Conservation (phyloP, 176 grass and related monocot species). For the Pontederia paniculata region DNA sequence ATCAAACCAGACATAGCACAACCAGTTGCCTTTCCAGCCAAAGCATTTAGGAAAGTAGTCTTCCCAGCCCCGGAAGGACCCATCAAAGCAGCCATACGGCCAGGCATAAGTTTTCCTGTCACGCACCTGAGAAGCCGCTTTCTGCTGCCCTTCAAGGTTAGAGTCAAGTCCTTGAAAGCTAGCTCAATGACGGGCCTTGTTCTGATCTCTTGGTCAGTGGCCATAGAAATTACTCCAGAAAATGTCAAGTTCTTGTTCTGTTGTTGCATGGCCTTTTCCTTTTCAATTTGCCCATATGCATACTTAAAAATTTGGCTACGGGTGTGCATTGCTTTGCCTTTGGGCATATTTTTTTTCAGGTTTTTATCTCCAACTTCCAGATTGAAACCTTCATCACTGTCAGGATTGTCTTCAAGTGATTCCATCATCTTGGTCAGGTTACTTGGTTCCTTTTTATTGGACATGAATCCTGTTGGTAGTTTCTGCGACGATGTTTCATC, state of each 20-base stretch:
- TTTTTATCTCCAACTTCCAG: slow-evolving; percentile 15
- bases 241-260: slow-evolving; percentile 66
- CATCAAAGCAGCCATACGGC: slow-evolving; percentile 81
- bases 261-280: slow-evolving; percentile 54
- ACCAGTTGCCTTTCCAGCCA: slow-evolving; percentile 64
- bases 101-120: slow-evolving; percentile 62
- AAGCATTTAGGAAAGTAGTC: slow-evolving; percentile 89
- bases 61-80: slow-evolving; percentile 94
- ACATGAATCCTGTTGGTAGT: background rate
- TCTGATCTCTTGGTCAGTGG: slow-evolving; percentile 27
- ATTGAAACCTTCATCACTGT: slow-evolving; percentile 11
- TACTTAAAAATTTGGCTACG: slow-evolving; percentile 67
- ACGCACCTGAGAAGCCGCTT: slow-evolving; percentile 70
- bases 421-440: slow-evolving; percentile 21
- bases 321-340: slow-evolving; percentile 57
- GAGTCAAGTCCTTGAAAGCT: slow-evolving; percentile 70
- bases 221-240: slow-evolving; percentile 52
- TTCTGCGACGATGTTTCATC: slow-evolving; percentile 26
- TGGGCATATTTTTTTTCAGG: slow-evolving; percentile 29
- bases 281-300: slow-evolving; percentile 76
- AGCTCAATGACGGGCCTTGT: slow-evolving; percentile 66
- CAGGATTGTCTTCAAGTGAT: slow-evolving; percentile 10
- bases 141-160: slow-evolving; percentile 45
- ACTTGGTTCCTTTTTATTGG: slow-evolving; percentile 7
- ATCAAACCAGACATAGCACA: slow-evolving; percentile 57